Conservation (phyloP, 768 basidiomycete genomes). For the Daedaleopsis nitida region DNA sequence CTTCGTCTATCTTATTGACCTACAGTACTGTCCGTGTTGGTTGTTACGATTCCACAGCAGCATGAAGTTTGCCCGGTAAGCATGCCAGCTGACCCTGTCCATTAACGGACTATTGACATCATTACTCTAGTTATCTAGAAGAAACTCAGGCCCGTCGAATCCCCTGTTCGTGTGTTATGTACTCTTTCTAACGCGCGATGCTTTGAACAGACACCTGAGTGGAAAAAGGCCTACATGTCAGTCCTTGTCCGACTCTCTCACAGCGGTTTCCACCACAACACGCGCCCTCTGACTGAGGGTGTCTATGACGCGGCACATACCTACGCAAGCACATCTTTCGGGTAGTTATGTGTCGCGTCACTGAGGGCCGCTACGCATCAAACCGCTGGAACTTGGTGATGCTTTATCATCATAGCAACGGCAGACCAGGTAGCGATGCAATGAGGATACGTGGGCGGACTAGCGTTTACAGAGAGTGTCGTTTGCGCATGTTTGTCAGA, state of each 20-base stretch:
- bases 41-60: background rate
- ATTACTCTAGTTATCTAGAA: constrained; percentile 12
- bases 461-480: too few relatives aligned
- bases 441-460: too few relatives aligned
- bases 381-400: too few relatives aligned
- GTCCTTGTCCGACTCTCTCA: background rate
- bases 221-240: constrained; percentile 17
- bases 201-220: constrained; percentile 15
- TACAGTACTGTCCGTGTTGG: too few relatives aligned
- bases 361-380: too few relatives aligned
- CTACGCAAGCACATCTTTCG: background rate
- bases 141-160: constrained; percentile 16
- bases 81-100: too few relatives aligned
- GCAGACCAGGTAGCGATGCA: too few relatives aligned
- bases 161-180: background rate
- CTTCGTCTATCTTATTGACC: too few relatives aligned
- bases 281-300: too few relatives aligned
- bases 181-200: background rate
- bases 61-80: constrained; percentile 21
- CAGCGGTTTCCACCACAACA: background rate
- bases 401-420: too few relatives aligned
- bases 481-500: too few relatives aligned
- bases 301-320: background rate
- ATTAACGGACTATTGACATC: background rate
- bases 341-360: too few relatives aligned